A percentile compares a stretch with the other conserved stretches of the same genome.
phyloP scores from a whole-genome alignment of 2,329 filamentous ascomycete species.

The Penicillium sp. region DNA sequence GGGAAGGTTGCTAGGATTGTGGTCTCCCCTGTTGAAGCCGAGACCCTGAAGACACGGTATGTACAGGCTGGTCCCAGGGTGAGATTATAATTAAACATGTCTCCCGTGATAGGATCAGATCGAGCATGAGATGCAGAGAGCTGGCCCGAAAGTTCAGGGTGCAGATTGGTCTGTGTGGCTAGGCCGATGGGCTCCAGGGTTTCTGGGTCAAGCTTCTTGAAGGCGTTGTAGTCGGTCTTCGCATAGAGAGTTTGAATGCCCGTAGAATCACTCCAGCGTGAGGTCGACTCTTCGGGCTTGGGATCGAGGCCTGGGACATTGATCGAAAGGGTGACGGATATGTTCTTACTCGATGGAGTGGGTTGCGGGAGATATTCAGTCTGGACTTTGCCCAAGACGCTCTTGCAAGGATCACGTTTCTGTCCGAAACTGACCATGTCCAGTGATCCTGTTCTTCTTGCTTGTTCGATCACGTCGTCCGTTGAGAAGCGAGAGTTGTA shows the following conservation, averaged over 20 bases:
- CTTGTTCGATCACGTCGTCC: constrained; percentile 60
- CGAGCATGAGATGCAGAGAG: constrained; percentile 70
- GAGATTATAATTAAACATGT: constrained; percentile 81
- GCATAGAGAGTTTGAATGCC: constrained; percentile 55
- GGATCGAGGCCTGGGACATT: constrained; percentile 59
- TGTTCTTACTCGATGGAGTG: constrained; percentile 63
- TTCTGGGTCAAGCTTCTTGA: constrained; percentile 64
- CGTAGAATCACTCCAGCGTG: constrained; percentile 31
- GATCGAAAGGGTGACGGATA: constrained; percentile 64
- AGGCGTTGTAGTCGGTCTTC: constrained; percentile 55
- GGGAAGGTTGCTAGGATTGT: constrained; percentile 68
- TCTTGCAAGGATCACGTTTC: constrained; percentile 70
- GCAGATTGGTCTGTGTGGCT: constrained; percentile 59
- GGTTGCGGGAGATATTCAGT: constrained; percentile 20
- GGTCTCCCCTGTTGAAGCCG: constrained; percentile 61
- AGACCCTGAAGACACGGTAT: constrained; percentile 69
- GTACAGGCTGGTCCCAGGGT: constrained; percentile 55
- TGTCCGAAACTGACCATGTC: constrained; percentile 66
- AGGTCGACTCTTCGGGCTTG: constrained; percentile 17
- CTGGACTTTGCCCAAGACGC: constrained; percentile 65
- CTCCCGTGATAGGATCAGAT: constrained; percentile 68
- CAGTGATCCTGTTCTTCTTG: constrained; percentile 59
- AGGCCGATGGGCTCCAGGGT: constrained; percentile 70
- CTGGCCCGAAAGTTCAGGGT: constrained; percentile 66
- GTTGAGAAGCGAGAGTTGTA: constrained; percentile 71